A percentile compares a stretch with the other conserved stretches of the same genome.
Conservation (phyloP, 768 basidiomycete species). For the Floccularia luteovirens region DNA sequence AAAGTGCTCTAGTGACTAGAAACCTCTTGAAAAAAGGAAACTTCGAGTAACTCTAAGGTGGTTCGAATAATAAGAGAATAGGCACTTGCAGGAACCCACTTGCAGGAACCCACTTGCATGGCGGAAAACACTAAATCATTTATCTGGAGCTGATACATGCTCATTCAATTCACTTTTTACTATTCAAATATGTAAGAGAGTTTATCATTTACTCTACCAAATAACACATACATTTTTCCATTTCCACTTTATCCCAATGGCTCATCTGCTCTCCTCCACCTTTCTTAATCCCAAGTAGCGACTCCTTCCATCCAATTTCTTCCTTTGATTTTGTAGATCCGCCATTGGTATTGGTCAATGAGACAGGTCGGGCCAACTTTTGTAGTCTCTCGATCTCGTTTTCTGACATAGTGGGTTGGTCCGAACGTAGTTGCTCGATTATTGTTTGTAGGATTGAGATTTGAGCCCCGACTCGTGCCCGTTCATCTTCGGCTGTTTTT, state of each 20-base stretch:
- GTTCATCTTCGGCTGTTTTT: conserved; percentile 41
- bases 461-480: conserved; percentile 45
- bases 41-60: background rate
- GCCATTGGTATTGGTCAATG: background rate
- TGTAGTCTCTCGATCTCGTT: conserved; percentile 49
- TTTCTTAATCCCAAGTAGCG: conserved; percentile 35
- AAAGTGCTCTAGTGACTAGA: too few species aligned
- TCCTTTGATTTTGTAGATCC: conserved; percentile 11
- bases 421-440: conserved; percentile 40
- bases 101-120: background rate
- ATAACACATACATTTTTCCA: conserved; percentile 27
- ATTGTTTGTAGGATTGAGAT: conserved; percentile 59
- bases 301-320: conserved; percentile 40
- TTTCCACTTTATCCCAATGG: conserved; percentile 28
- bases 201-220: background rate
- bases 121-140: too few species aligned
- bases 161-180: background rate
- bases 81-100: background rate
- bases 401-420: conserved; percentile 31
- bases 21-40: too few species aligned
- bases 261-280: conserved; percentile 15
- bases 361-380: conserved; percentile 35
- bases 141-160: too few species aligned
- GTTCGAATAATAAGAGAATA: background rate
- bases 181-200: background rate